Base-by-base conservation (phyloP, 2,329 filamentous ascomycete genomes). In the Pseudogymnoascus sp. region DNA sequence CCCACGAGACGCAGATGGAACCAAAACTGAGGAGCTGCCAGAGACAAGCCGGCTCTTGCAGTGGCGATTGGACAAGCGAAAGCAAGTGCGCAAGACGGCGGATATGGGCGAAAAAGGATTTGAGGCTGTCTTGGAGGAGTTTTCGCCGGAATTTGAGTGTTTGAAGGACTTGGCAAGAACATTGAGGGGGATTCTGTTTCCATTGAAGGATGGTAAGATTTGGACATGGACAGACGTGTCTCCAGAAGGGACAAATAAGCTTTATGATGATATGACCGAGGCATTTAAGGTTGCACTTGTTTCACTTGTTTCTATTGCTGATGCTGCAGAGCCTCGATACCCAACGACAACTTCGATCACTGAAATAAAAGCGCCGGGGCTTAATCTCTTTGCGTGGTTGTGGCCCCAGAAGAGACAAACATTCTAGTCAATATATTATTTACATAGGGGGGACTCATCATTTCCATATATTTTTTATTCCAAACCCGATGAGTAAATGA, bases 211-310 rank as follows among this genome's bases (percentile, higher is more conserved):
- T 63, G 65, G 63, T 4, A 65, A 59, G 42, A 62, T 69, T 34
- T 69, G 68, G 68, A 67, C 60, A 8, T 65, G 67, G 56, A 67
- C 67, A 6, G 64, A 70, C n/a, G 7, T 18, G 34, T 67, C 66
- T 9, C 64, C 63, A 12, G 66, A 68, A 62, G 66, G 53, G 63
- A 46, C 38, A 34, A 61, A 66, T 25, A 38, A 43, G 43, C 65
- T 71, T 21, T 69, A 71, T 38, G 56, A 66, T 66, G 61, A 25
- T 63, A 66, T 69, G 42, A 68, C 68, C 21, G 6, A 18, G 42
- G 42, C 42, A 7, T 46, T 46, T 25, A 23, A 25, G 21, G 42
- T 28, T 46, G 21, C 42, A 9, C 42, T 25, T 46, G 12, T 12
- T 46, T 46, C 42, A 9, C 42, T 25, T 46, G 12, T 12, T 46